A percentile compares a stretch with the other conserved stretches of the same genome.
phyloP scores from a whole-genome alignment of 768 basidiomycete species.

The Psilocybe subaeruginosa region DNA sequence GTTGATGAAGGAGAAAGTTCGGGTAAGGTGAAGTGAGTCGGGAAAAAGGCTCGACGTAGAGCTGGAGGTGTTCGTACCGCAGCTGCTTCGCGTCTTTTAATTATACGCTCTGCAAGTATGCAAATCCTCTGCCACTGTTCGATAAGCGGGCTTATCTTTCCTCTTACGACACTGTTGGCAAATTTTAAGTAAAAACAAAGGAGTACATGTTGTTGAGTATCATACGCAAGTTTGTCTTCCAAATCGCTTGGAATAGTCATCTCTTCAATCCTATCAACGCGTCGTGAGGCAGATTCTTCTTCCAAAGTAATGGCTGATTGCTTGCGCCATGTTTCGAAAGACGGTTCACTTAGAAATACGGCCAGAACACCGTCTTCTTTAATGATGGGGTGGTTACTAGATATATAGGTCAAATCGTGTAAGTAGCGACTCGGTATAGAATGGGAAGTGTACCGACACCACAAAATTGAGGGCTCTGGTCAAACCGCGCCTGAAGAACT shows the following conservation, averaged over 20 bases:
- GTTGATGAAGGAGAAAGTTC: constrained; percentile 40
- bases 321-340: constrained; percentile 90
- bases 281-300: constrained; percentile 84
- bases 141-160: constrained; percentile 74
- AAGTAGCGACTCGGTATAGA: neutral
- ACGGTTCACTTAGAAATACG: constrained; percentile 80
- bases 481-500: constrained; percentile 67
- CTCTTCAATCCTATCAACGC: constrained; percentile 81
- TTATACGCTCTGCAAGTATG: constrained; percentile 81
- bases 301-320: constrained; percentile 75
- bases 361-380: constrained; percentile 84
- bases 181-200: neutral
- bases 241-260: constrained; percentile 93
- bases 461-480: constrained; percentile 79
- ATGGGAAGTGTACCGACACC: constrained; percentile 48
- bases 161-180: constrained; percentile 64
- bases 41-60: constrained; percentile 63
- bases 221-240: constrained; percentile 85
- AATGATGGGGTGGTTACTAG: constrained; percentile 87
- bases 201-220: neutral
- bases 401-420: neutral
- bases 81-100: constrained; percentile 90
- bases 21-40: constrained; percentile 72
- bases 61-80: constrained; percentile 78
- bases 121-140: constrained; percentile 94